Conservation (phyloP, 202 grass and related monocot genomes). For the Setaria italica region DNA sequence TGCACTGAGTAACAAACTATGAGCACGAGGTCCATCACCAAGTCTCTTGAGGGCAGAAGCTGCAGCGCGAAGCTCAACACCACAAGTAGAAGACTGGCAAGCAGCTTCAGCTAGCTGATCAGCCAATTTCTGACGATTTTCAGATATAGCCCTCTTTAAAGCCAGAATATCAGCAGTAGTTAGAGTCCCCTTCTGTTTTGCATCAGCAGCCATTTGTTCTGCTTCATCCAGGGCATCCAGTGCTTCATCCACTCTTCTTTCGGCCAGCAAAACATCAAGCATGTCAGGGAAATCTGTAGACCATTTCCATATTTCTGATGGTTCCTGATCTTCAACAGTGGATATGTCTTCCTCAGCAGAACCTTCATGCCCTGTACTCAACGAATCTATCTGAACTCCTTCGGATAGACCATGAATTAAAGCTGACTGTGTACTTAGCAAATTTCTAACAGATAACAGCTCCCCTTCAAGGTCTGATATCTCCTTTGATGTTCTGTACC, state of each 20-base stretch:
- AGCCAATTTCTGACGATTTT: constrained; percentile 71
- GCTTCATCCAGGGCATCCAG: constrained; percentile 89
- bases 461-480: constrained; percentile 96
- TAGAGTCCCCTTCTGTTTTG: constrained; percentile 65
- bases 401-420: constrained; percentile 85
- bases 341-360: constrained; percentile 50
- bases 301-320: constrained; percentile 84
- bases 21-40: constrained; percentile 88
- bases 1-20: constrained; percentile 84
- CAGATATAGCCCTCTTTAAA: constrained; percentile 63
- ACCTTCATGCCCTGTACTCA: constrained; percentile 52
- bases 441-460: constrained; percentile 79
- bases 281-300: constrained; percentile 75
- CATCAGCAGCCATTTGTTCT: constrained; percentile 64
- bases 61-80: constrained; percentile 80
- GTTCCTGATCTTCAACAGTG: constrained; percentile 68
- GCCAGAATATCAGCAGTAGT: constrained; percentile 51
- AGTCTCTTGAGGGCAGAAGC: constrained; percentile 91
- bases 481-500: constrained; percentile 88
- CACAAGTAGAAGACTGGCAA: constrained; percentile 80
- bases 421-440: constrained; percentile 74
- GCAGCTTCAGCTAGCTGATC: constrained; percentile 91
- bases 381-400: constrained; percentile 77
- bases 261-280: constrained; percentile 83
- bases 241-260: constrained; percentile 91